These are phyloP conservation scores for Cladophialophora yegresii DNA, from an alignment of 2,329 filamentous ascomycete species.

Conservation along the genomic window DNA sequence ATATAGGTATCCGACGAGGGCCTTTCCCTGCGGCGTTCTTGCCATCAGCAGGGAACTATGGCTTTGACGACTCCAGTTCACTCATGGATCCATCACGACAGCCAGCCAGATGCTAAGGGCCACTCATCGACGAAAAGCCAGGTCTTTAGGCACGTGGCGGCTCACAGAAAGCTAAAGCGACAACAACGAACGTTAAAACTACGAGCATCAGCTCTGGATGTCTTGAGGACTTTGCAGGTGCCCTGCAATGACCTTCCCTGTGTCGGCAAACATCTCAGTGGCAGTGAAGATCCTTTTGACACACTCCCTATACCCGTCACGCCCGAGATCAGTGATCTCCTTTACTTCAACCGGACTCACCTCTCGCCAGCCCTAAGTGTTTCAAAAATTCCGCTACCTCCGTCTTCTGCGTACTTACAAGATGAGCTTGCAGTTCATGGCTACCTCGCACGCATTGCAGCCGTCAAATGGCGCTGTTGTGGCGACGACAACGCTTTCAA, in stretches of 20 bases:
- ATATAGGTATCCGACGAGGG: neutral
- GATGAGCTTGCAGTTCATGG: constrained; percentile 17
- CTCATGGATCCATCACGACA: constrained; percentile 22
- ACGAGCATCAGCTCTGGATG: constrained; percentile 10
- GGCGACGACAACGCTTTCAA: constrained; percentile 1
- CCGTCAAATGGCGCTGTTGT: constrained; percentile 12
- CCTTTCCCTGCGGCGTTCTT: neutral
- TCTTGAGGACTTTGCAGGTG: constrained; percentile 11
- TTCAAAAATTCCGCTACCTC: neutral
- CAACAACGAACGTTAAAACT: constrained; percentile 17
- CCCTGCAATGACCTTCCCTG: neutral
- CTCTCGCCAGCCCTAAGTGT: constrained; percentile 4
- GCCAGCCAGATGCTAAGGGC: constrained; percentile 6
- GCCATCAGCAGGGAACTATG: neutral
- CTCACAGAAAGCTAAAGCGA: constrained; percentile 18
- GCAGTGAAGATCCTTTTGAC: constrained; percentile 15
- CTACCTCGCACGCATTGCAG: constrained; percentile 15
- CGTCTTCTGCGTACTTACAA: constrained; percentile 14
- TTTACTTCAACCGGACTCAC: constrained; percentile 13
- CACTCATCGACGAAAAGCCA: constrained; percentile 15
- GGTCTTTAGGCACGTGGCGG: constrained; percentile 21
- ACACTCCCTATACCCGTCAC: constrained; percentile 11
- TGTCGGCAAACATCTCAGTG: constrained; percentile 3
- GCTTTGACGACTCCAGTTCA: constrained; percentile 1
- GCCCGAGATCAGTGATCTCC: constrained; percentile 8